Conservation (phyloP, 2,329 filamentous ascomycete genomes). For the Colletotrichum kahawae region DNA sequence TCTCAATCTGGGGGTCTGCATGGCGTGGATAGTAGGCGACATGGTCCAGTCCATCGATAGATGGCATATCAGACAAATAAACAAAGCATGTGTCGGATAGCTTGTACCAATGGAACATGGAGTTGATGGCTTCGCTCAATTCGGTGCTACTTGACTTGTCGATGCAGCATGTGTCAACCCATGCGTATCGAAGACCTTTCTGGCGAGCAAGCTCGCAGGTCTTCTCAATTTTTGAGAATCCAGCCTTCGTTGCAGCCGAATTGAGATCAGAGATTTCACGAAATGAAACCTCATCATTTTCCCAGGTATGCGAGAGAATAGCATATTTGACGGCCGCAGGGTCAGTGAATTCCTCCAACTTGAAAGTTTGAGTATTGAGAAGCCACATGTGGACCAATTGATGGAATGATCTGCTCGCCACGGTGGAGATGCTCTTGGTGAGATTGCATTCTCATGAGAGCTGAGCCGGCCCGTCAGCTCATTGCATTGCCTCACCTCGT, state of each 20-base stretch:
- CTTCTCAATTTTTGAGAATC: conserved; percentile 11
- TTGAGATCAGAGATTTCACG: conserved; percentile 1
- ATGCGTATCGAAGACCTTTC: conserved; percentile 11
- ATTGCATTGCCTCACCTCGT: too few relatives aligned
- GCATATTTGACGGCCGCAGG: conserved; percentile 17
- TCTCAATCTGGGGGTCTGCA: too few relatives aligned
- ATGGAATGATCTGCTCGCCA: too few relatives aligned
- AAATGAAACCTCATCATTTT: conserved; percentile 25
- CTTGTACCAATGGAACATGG: conserved; percentile 25
- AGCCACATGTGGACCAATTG: not conserved
- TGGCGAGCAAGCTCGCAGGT: not conserved
- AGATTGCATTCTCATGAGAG: too few relatives aligned
- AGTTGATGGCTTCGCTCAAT: conserved; percentile 24
- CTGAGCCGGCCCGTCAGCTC: too few relatives aligned
- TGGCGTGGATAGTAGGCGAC: too few relatives aligned
- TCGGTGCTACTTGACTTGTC: conserved; percentile 27
- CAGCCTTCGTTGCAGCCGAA: not conserved
- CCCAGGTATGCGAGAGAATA: conserved; percentile 31
- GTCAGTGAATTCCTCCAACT: not conserved
- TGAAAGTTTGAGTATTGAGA: not conserved
- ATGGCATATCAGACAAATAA: conserved; percentile 1
- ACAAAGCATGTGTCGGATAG: conserved; percentile 21
- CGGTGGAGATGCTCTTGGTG: too few relatives aligned
- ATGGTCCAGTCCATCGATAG: too few relatives aligned
- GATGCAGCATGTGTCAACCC: conserved; percentile 30